A percentile compares a stretch with the other conserved stretches of the same genome.
Conservation (phyloP, 768 basidiomycete genomes). For the Pleurotus pulmonarius region DNA sequence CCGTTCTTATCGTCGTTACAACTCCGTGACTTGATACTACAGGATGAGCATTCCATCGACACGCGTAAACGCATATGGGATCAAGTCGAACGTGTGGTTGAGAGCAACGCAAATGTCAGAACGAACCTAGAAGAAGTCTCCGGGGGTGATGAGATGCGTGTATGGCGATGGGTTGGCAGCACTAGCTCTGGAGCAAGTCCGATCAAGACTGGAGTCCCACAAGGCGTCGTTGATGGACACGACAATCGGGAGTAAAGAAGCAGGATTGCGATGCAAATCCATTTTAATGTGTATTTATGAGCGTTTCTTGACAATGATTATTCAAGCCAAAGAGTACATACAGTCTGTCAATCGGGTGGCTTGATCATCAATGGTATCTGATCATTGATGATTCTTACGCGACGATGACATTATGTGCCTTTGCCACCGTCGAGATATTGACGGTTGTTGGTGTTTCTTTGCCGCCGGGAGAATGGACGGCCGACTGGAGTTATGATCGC, state of each 20-base stretch:
- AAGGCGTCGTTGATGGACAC: constrained; percentile 7
- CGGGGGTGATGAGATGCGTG: constrained; percentile 84
- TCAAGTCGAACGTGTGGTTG: constrained; percentile 79
- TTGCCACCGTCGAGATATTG: background rate
- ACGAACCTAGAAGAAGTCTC: constrained; percentile 78
- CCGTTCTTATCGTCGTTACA: constrained; percentile 84
- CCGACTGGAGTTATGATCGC: too few species aligned
- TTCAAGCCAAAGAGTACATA: too few species aligned
- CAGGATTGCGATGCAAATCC: background rate
- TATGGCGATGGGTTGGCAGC: constrained; percentile 87
- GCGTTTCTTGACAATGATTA: background rate
- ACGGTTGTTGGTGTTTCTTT: constrained; percentile 1
- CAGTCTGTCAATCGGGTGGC: too few species aligned
- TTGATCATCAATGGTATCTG: constrained; percentile 1
- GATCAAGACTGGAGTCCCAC: background rate
- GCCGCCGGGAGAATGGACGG: constrained; percentile 1
- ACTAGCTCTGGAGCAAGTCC: constrained; percentile 29
- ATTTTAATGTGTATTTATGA: background rate
- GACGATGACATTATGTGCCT: constrained; percentile 4
- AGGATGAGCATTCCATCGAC: constrained; percentile 73
- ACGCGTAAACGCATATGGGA: constrained; percentile 72
- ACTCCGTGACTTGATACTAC: constrained; percentile 81
- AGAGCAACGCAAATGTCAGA: constrained; percentile 88
- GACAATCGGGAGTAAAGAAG: constrained; percentile 4
- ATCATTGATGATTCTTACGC: background rate